Base-by-base conservation (phyloP, 768 basidiomycete genomes). In the Coprinopsis cinerea region DNA sequence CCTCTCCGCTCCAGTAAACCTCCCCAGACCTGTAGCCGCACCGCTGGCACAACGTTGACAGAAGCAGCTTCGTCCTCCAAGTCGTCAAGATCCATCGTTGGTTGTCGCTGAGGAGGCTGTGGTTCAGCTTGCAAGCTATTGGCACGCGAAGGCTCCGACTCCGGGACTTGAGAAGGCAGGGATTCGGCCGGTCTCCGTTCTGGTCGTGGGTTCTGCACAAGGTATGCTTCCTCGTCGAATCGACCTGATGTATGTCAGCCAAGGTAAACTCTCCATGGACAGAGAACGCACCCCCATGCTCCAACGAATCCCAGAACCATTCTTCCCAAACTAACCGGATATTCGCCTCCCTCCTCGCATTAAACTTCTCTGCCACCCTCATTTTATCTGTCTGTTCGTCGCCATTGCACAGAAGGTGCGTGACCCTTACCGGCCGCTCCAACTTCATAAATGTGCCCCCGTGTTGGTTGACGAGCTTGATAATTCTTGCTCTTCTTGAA, bases 301-400 rank as follows among this genome's bases (percentile, higher is more conserved):
- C 81, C 2, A 94, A 58, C 23, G 79, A 94, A 59, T 96, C 93
- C 91, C 91, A 94, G 49, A 96, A 87, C 94, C 94, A 97, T 54
- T 95, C 92, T 59, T 94, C 92, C 88, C 93, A 95, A 1, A 96
- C 81, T 2, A 94, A 69, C 44, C 78, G 73, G 26, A 92, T 92
- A 37, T 78, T 73, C 4, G 83, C 85, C 63, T 90, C 88, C 27
- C 81, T 78, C 18, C 73, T 70, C 15, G 70, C 62, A 60, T 86
- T 87, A 58, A 88, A 86, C 59, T 84, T 85, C 49, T 81, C 75
- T 0, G 89, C 89, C 57, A 86, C 88, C 3, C 69, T 73, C 74
- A 92, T 84, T 69, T 92, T 92, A 43, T 87, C 80, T 10, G 83
- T 76, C 62, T 84, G 74, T 40, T 74, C 74, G 53, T 82, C 75